Evolutionary conservation across 176 grass and related monocot genomes (phyloP).

Genomic region (Phragmites australis): DNA sequence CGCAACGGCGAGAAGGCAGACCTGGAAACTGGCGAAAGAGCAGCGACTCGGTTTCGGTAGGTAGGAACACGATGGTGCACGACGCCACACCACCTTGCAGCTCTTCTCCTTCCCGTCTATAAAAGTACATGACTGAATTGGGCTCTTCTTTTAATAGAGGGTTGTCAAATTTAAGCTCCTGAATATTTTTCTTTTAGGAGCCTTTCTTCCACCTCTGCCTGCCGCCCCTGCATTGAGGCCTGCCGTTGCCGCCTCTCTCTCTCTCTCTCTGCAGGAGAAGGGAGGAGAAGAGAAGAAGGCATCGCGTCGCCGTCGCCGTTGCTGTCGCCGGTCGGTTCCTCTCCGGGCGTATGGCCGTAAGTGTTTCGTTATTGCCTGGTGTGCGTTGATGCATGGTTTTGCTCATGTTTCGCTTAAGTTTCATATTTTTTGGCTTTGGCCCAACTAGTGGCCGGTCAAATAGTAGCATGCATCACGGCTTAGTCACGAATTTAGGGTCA

Average conservation of each 20-base stretch:
- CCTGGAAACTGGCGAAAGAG: not conserved
- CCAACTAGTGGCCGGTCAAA: not conserved
- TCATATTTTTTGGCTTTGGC: no score
- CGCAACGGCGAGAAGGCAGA: not conserved
- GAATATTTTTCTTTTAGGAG: not conserved
- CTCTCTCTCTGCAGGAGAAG: slow-evolving; percentile 32
- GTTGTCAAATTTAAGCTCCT: slow-evolving; percentile 39
- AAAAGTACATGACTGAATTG: not conserved
- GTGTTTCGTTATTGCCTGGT: not conserved
- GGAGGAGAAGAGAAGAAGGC: not conserved
- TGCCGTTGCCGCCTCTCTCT: slow-evolving; percentile 6
- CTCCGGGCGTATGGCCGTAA: slow-evolving; percentile 50
- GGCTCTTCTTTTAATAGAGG: slow-evolving; percentile 37
- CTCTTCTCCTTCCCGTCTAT: not conserved
- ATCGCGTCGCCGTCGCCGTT: not conserved
- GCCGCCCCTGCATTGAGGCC: slow-evolving; percentile 17
- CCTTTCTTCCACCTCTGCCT: not conserved
- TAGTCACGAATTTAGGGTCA: not conserved
- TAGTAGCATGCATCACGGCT: not conserved
- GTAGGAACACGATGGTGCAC: slow-evolving; percentile 3
- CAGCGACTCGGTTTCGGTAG: slow-evolving; percentile 25
- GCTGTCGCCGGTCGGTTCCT: not conserved
- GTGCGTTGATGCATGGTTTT: not conserved
- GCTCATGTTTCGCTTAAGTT: not conserved
- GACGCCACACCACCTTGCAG: not conserved